Base-by-base conservation (phyloP, 371 early-diverging fungal species). In the Nematocida ausubeli region DNA sequence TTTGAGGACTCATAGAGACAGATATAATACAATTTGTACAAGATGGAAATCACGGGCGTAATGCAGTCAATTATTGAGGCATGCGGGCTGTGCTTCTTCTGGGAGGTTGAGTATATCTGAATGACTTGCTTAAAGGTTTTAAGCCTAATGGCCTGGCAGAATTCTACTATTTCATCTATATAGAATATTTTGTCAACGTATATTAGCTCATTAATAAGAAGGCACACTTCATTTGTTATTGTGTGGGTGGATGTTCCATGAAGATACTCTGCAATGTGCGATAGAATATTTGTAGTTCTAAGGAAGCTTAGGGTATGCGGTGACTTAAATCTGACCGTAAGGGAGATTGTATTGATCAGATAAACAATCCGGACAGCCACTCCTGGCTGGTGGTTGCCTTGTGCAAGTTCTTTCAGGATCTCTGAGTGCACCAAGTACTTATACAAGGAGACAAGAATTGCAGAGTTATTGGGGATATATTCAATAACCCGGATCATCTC, bases 211-310 rank as follows among this genome's bases (percentile, higher is more conserved):
- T 75, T 75, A 6, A 75, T 6, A n/a, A 75, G 50, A 16, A 32
- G 16, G 40, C 78, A 75, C 7, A 75, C 35, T 40, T 75, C 78
- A 39, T 75, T 75, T 28, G 78, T 75, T 16, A 75, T 32, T 14
- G 55, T 66, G 47, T 65, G 66, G 12, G 67, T 75, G 42, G 37
- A 22, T 14, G 52, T 67, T 7, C 19, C 39, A 44, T 75, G 47
- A 6, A 66, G 55, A 42, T 75, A 75, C 39, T 7, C 19, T 16
- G 47, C 49, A 50, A 51, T 26, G 14, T 32, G 35, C 5, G 52
- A 28, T 16, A 63, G 24, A 47, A 75, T 28, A 12, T 40, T n/a
- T 34, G 78, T 52, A 5, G 9, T 19, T 30, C 37, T 7, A 4
- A 75, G 26, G 35, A 75, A 75, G 0, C 26, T 32, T 22, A 49